Evolutionary conservation across 106 monocot genomes (phyloP), one percentile per base, ranked within the genome.

Genomic region (Allium fistulosum): DNA sequence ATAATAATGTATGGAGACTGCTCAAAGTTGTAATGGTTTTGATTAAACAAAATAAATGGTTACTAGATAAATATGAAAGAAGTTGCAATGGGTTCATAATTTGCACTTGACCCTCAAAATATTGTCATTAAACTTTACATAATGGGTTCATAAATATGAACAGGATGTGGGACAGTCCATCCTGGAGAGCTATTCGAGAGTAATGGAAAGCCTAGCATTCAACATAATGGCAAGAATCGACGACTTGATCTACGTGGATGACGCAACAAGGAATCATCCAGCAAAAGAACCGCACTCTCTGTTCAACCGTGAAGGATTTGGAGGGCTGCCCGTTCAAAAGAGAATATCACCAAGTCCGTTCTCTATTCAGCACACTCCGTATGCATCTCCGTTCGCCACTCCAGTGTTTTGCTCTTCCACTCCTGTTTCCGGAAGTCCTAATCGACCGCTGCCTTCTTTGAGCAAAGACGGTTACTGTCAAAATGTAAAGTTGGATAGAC

Each of bases 121-220:
- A 37, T 37, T 37, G 5, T 37, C 5, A 5, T 2, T 37, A 37
- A 4, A 37, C 37, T 37, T 37, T 5, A 37, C 2, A 37, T 37
- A 5, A 37, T 37, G 37, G 37, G 5, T 37, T 37, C 37, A 37
- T 37, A 37, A 22, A 37, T 37, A 37, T 37, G 37, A 74, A 61
- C 84, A 97, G 96, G 92, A 97, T 77, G 88, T 99, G 9, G 99
- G 99, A 3, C 93, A 90, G 47, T 87, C 99, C 9, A 90, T 99
- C 60, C 85, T 99, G 16, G 99, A 93, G 63, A 90, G 93, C 69
- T 99, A 99, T 71, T 93, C 99, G 2, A 80, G 99, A 62, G 99
- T 99, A 12, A 83, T 88, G 85, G 99, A 99, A 74, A 93, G 90
- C 64, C 63, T 99, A 71, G 93, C 99, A 13, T 99, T 99, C 77